Evolutionary conservation across 148 eudicot species (phyloP).

Genomic region (Cornus florida): DNA sequence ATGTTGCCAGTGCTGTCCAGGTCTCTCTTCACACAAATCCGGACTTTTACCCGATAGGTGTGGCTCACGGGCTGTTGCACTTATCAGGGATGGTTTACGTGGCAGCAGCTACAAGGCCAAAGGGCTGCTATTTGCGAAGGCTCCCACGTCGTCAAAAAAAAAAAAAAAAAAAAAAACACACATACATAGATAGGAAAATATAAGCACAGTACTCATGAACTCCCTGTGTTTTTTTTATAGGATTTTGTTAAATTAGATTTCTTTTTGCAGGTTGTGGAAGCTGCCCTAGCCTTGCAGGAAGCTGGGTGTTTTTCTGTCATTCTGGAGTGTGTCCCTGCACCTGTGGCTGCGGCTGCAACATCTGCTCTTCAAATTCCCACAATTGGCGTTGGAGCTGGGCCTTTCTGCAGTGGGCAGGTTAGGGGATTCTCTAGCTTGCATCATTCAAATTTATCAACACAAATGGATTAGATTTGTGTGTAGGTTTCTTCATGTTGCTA

Average conservation of each 20-base stretch:
- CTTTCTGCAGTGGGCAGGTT: constrained; percentile 96
- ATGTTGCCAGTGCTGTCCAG: constrained; percentile 81
- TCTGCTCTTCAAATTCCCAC: constrained; percentile 85
- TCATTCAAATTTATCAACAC: not conserved
- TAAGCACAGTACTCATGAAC: no score
- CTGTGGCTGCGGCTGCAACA: constrained; percentile 96
- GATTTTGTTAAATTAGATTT: constrained; percentile 8
- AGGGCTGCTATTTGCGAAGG: no score
- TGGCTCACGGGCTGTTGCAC: no score
- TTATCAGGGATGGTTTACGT: no score
- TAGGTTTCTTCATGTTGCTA: no score
- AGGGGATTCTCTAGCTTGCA: not conserved
- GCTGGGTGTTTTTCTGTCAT: constrained; percentile 92
- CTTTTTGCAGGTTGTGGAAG: constrained; percentile 75
- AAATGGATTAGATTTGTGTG: not conserved
- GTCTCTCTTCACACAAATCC: constrained; percentile 25
- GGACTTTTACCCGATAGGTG: not conserved
- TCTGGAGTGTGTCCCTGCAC: constrained; percentile 90
- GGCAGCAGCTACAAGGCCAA: no score
- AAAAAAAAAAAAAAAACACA: no score
- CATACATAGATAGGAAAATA: no score
- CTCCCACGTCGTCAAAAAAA: no score
- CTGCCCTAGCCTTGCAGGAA: constrained; percentile 88
- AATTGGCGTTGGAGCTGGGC: constrained; percentile 96
- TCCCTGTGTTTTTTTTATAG: not conserved